These are phyloP conservation scores for Craspedostauros australis DNA, from an alignment of 108 stramenopile species.

Conservation along the genomic window DNA sequence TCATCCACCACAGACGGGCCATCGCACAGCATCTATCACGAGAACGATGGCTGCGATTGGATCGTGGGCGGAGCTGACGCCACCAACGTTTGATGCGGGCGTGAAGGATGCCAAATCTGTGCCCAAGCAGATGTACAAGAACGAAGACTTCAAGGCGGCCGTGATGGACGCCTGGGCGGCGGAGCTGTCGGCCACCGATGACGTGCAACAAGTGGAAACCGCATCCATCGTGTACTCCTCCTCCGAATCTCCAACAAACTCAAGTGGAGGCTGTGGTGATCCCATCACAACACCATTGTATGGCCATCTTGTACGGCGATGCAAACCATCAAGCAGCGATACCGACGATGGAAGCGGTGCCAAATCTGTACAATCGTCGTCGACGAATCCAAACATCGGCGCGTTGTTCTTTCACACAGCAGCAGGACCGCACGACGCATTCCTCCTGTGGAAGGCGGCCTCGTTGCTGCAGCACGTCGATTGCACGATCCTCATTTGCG, in stretches of 20 bases:
- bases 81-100: too few species aligned
- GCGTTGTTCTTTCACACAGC: constrained; percentile 76
- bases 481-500: constrained; percentile 56
- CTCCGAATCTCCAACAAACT: constrained; percentile 8
- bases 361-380: background rate
- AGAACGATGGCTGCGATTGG: too few species aligned
- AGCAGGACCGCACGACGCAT: constrained; percentile 72
- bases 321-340: background rate
- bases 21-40: too few species aligned
- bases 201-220: background rate
- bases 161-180: constrained; percentile 34
- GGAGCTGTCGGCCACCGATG: too few species aligned
- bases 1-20: too few species aligned
- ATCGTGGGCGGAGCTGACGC: too few species aligned
- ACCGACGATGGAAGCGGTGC: background rate
- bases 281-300: constrained; percentile 33
- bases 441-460: constrained; percentile 59
- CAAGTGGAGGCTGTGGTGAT: constrained; percentile 8
- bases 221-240: background rate
- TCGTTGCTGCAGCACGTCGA: constrained; percentile 30
- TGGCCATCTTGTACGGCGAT: constrained; percentile 37
- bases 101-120: too few species aligned
- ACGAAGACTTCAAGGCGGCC: constrained; percentile 30
- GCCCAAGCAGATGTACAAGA: constrained; percentile 35
- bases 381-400: constrained; percentile 55